phyloP scores from a whole-genome alignment of 2,329 filamentous ascomycete species.

The Cytospora paraplurivora region DNA sequence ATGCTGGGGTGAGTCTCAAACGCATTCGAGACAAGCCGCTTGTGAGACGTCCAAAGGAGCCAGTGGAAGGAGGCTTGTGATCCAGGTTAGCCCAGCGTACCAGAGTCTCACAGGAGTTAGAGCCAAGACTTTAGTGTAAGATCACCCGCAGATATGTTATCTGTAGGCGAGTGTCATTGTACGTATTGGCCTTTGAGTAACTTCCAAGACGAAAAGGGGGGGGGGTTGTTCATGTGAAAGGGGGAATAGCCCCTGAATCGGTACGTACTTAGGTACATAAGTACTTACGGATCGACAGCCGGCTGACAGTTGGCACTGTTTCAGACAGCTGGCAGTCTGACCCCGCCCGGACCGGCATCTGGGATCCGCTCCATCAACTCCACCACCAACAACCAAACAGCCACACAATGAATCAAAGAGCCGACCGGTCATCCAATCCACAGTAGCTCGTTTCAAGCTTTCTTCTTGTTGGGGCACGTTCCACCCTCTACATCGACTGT shows the following conservation, averaged over 20 bases:
- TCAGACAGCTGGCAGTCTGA: too few species aligned
- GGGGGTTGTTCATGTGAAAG: too few species aligned
- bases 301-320: background rate
- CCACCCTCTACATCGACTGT: background rate
- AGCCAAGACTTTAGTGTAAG: background rate
- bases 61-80: background rate
- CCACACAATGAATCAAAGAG: too few species aligned
- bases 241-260: background rate
- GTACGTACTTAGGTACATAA: background rate
- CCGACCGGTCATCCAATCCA: too few species aligned
- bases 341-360: too few species aligned
- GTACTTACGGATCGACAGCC: too few species aligned
- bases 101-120: background rate
- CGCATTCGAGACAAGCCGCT: slow-evolving; percentile 14
- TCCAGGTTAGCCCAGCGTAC: slow-evolving; percentile 13
- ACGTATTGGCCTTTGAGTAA: background rate
- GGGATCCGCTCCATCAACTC: too few species aligned
- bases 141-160: background rate
- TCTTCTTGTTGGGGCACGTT: background rate
- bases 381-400: too few species aligned
- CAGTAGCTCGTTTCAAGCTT: background rate
- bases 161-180: background rate
- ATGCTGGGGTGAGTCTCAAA: slow-evolving; percentile 28
- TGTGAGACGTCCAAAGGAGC: background rate
- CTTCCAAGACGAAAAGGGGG: background rate